Conservation (phyloP, 2,329 filamentous ascomycete species). For the Xylariales sp. region DNA sequence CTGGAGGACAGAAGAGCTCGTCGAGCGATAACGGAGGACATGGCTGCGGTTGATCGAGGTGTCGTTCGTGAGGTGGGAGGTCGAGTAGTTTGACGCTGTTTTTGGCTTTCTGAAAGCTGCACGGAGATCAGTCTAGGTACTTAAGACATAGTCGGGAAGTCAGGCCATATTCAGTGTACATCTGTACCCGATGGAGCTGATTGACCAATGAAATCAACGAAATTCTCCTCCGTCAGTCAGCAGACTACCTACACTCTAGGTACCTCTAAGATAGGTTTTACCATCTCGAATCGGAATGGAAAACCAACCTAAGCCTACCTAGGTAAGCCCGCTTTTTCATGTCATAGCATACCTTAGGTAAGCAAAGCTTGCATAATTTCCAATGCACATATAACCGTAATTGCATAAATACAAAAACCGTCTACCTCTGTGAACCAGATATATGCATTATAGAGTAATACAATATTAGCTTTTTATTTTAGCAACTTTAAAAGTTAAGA, state of each 20-base stretch:
- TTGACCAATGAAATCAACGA: conserved; percentile 31
- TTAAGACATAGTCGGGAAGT: conserved; percentile 1
- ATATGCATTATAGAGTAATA: conserved; percentile 1
- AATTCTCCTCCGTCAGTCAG: not conserved
- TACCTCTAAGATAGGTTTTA: conserved; percentile 2
- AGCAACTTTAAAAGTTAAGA: no score
- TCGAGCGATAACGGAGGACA: conserved; percentile 68
- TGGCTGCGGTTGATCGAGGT: conserved; percentile 51
- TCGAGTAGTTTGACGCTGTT: conserved; percentile 4
- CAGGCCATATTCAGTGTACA: conserved; percentile 31
- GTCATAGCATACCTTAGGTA: not conserved
- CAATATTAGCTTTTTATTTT: no score
- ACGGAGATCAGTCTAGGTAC: conserved; percentile 11
- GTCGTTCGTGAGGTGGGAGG: conserved; percentile 27
- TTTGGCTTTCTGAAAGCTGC: conserved; percentile 24
- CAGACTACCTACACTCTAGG: not conserved
- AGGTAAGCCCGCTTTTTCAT: conserved; percentile 1
- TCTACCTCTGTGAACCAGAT: conserved; percentile 3
- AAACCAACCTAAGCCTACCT: conserved; percentile 29
- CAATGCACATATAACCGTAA: conserved; percentile 10
- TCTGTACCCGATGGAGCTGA: conserved; percentile 26
- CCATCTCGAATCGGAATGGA: conserved; percentile 32
- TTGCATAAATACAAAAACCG: conserved; percentile 8
- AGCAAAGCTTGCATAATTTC: not conserved
- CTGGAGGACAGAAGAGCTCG: conserved; percentile 52